Evolutionary conservation across 441 rosid species (phyloP).

Genomic region (Pelargonium australe): DNA sequence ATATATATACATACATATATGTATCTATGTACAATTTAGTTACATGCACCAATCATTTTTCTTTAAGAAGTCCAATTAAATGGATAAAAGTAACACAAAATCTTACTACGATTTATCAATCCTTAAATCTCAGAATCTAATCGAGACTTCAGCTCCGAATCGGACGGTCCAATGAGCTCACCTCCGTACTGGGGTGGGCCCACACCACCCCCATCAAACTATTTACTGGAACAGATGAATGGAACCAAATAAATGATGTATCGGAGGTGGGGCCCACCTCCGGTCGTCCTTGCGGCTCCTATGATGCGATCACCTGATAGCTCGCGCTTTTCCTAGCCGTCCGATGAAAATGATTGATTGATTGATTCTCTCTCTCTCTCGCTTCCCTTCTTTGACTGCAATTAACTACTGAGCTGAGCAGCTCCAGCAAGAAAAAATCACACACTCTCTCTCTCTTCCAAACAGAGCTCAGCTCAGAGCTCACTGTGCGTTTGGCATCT

Average conservation of each 20-base stretch:
- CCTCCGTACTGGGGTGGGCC: neutral
- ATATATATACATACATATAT: no score
- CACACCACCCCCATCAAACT: neutral
- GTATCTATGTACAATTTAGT: no score
- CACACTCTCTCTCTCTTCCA: neutral
- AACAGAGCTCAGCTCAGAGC: neutral
- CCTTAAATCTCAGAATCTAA: no score
- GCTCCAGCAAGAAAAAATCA: neutral
- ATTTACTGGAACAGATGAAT: neutral
- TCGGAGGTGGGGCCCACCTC: constrained; percentile 20
- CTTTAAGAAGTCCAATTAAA: no score
- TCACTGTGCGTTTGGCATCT: constrained; percentile 8
- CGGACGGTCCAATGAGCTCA: no score
- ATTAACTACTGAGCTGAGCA: constrained; percentile 1
- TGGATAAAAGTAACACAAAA: no score
- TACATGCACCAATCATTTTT: no score
- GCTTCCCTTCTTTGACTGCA: neutral
- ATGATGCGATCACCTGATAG: constrained; percentile 26
- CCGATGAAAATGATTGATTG: constrained; percentile 26
- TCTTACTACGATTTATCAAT: no score
- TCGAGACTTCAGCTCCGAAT: no score
- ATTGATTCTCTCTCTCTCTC: constrained; percentile 10
- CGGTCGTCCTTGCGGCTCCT: constrained; percentile 17
- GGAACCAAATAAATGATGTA: neutral
- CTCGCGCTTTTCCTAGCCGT: constrained; percentile 25